Conservation (phyloP, 345 rosid species). For the Angophora floribunda region DNA sequence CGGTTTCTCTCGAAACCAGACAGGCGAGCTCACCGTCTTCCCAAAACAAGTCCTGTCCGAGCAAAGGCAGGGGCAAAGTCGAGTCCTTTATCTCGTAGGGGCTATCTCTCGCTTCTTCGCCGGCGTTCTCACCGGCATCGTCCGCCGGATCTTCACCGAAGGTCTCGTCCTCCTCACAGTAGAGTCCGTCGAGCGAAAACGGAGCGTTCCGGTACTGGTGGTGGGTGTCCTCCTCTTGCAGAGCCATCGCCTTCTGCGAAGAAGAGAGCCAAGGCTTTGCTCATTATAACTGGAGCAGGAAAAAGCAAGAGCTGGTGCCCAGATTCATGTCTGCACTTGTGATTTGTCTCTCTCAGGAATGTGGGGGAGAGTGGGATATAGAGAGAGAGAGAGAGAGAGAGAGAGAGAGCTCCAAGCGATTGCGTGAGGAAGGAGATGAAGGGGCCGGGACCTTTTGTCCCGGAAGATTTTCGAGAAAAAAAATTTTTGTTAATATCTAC, state of each 20-base stretch:
- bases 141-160: conserved; percentile 17
- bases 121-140: conserved; percentile 10
- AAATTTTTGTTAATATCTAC: neutral
- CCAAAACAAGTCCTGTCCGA: conserved; percentile 3
- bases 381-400: neutral
- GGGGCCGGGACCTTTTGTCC: neutral
- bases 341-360: neutral
- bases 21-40: conserved; percentile 44
- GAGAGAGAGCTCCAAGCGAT: neutral
- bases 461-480: neutral
- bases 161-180: conserved; percentile 65
- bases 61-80: conserved; percentile 24
- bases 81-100: conserved; percentile 16
- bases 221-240: conserved; percentile 30
- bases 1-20: conserved; percentile 52
- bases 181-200: conserved; percentile 44
- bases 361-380: neutral
- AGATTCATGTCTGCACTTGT: neutral
- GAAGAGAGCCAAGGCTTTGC: conserved; percentile 31
- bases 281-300: conserved; percentile 31
- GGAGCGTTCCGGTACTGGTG: conserved; percentile 15
- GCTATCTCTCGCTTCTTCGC: neutral
- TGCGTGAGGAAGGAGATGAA: neutral
- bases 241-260: conserved; percentile 59
- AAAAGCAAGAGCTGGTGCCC: neutral